These are phyloP conservation scores for Cladosporium colombiae DNA, from an alignment of 2,329 filamentous ascomycete genomes.

Conservation along the genomic window DNA sequence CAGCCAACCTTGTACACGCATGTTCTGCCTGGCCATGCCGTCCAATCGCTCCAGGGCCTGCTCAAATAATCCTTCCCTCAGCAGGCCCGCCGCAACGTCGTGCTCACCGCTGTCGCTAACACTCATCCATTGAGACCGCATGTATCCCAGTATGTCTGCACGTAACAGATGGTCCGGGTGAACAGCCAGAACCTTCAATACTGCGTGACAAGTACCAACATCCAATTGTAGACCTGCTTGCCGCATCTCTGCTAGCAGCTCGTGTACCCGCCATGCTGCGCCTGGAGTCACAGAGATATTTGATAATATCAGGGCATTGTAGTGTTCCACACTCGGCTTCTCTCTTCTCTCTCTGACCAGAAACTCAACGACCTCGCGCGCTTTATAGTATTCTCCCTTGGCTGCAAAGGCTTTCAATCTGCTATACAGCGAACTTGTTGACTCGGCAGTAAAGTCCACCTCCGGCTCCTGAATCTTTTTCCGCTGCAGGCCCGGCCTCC, in stretches of 20 bases:
- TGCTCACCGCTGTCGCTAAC: constrained; percentile 64
- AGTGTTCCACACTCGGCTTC: constrained; percentile 61
- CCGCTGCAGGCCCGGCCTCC: not conserved
- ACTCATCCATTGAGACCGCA: constrained; percentile 71
- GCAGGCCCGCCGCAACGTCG: constrained; percentile 69
- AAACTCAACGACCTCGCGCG: constrained; percentile 55
- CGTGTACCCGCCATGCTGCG: constrained; percentile 63
- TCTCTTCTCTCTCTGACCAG: constrained; percentile 60
- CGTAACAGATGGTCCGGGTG: constrained; percentile 85
- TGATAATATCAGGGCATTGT: constrained; percentile 72
- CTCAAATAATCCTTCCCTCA: constrained; percentile 82
- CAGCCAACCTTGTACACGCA: constrained; percentile 61
- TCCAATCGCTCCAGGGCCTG: constrained; percentile 72
- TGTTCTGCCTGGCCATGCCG: constrained; percentile 52
- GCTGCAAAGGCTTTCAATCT: constrained; percentile 46
- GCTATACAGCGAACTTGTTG: constrained; percentile 48
- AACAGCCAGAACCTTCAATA: constrained; percentile 72
- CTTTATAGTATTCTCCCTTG: constrained; percentile 42
- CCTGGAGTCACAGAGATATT: constrained; percentile 66
- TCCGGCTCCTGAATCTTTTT: not conserved
- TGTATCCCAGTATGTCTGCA: constrained; percentile 68
- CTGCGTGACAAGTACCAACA: constrained; percentile 67
- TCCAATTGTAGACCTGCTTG: constrained; percentile 62
- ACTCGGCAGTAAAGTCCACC: not conserved
- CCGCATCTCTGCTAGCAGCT: constrained; percentile 73